A percentile compares a stretch with the other conserved stretches of the same genome.
phyloP scores from a whole-genome alignment of 2,329 filamentous ascomycete species.

The Colletotrichum lupini region DNA sequence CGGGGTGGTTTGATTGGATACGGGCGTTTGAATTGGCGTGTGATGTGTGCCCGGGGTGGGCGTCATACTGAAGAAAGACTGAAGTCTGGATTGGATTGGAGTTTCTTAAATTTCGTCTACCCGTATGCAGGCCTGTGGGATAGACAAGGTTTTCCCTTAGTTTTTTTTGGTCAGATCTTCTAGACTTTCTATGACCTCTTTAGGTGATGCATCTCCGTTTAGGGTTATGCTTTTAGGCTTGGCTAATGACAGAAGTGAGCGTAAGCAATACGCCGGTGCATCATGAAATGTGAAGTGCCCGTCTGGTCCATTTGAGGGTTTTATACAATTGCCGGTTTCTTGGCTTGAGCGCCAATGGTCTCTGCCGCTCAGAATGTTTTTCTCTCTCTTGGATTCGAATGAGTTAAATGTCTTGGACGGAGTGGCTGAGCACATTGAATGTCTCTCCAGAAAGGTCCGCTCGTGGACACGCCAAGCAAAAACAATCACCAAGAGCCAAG shows the following conservation, averaged over 20 bases:
- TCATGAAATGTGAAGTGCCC: not conserved
- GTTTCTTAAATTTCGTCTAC: not conserved
- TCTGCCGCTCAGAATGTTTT: not conserved
- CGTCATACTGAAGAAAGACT: not conserved
- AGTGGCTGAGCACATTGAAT: constrained; percentile 3
- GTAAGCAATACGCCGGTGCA: not conserved
- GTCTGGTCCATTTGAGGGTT: not conserved
- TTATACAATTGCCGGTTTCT: not conserved
- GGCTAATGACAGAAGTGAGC: not conserved
- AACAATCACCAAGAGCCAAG: not conserved
- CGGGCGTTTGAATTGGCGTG: not conserved
- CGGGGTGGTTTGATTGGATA: constrained; percentile 15
- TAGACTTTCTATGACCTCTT: not conserved
- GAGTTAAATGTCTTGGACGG: not conserved
- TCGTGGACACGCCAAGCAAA: constrained; percentile 4
- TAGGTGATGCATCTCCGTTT: not conserved
- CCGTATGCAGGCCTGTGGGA: not conserved
- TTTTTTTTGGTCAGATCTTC: not conserved
- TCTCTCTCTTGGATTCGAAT: not conserved
- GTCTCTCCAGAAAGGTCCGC: not conserved
- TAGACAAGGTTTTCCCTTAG: not conserved
- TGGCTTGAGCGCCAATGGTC: not conserved
- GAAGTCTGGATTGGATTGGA: not conserved
- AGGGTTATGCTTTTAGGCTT: not conserved
- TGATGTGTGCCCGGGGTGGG: not conserved